Conservation (phyloP, 2,329 filamentous ascomycete genomes). For the Didymella sp. region DNA sequence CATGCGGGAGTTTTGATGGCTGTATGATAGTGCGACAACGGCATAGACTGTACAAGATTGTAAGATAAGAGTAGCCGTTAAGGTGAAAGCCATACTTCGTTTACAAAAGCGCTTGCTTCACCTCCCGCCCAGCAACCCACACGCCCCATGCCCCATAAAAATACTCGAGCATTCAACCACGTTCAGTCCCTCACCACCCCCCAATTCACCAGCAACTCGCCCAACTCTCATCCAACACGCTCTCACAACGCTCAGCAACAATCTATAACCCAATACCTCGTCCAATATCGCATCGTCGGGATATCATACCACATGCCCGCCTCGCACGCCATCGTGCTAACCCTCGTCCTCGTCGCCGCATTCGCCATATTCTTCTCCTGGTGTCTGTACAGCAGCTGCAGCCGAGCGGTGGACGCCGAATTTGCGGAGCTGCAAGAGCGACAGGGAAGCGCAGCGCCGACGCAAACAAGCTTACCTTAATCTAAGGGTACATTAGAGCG, state of each 20-base stretch:
- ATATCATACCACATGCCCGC: conserved; percentile 8
- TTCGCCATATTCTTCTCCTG: conserved; percentile 29
- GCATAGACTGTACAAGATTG: conserved; percentile 2
- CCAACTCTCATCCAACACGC: no score
- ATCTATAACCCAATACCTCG: no score
- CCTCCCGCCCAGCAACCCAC: neutral
- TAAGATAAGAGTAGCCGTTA: neutral
- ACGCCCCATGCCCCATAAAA: no score
- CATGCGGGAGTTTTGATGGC: conserved; percentile 36
- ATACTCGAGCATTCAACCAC: no score
- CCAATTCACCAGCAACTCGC: neutral
- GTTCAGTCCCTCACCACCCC: neutral
- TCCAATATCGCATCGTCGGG: neutral
- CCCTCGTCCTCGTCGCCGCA: conserved; percentile 20
- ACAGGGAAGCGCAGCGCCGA: neutral
- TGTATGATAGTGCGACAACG: neutral
- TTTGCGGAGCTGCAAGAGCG: conserved; percentile 4
- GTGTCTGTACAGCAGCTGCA: conserved; percentile 25
- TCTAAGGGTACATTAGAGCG: neutral
- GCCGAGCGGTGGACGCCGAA: conserved; percentile 25
- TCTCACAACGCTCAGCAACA: neutral
- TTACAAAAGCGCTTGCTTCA: neutral
- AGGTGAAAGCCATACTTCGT: neutral
- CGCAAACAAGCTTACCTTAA: neutral
- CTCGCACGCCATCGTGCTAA: conserved; percentile 25